phyloP scores from a whole-genome alignment of 73 alveolate species.

The Halteria grandinella region DNA sequence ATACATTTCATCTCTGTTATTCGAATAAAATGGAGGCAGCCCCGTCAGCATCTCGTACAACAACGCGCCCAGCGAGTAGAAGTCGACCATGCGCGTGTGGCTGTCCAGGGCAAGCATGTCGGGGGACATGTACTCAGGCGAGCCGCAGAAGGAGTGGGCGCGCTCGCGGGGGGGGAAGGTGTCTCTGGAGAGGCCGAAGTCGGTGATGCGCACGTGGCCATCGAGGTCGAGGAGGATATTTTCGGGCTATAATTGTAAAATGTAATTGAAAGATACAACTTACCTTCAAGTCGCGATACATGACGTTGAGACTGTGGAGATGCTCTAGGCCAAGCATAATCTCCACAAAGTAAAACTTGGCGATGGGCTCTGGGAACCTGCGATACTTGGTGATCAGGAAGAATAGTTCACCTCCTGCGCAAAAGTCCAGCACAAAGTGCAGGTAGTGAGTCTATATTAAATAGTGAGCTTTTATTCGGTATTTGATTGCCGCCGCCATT shows the following conservation, averaged over 20 bases:
- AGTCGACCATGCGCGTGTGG: conserved; percentile 78
- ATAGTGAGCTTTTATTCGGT: no score
- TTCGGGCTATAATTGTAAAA: conserved; percentile 84
- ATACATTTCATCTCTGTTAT: conserved; percentile 70
- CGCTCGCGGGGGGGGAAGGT: conserved; percentile 53
- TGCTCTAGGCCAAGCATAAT: conserved; percentile 62
- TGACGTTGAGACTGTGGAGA: conserved; percentile 59
- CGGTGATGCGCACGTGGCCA: conserved; percentile 88
- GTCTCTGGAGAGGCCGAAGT: conserved; percentile 86
- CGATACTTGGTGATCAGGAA: conserved; percentile 67
- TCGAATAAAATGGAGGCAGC: conserved; percentile 90
- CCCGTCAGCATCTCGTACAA: conserved; percentile 90
- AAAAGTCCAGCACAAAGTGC: conserved; percentile 85
- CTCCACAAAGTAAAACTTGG: conserved; percentile 74
- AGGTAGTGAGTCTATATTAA: conserved; percentile 54
- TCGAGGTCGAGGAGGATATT: conserved; percentile 85
- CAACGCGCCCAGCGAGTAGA: conserved; percentile 88
- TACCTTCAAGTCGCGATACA: conserved; percentile 71
- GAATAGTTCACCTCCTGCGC: conserved; percentile 87
- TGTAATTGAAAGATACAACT: not conserved
- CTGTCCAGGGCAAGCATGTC: conserved; percentile 84
- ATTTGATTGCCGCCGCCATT: no score
- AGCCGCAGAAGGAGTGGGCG: conserved; percentile 84
- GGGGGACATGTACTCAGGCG: conserved; percentile 93
- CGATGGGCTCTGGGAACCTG: conserved; percentile 76